phyloP scores from a whole-genome alignment of 306 rosid genomes.

The Oemleria cerasiformis region DNA sequence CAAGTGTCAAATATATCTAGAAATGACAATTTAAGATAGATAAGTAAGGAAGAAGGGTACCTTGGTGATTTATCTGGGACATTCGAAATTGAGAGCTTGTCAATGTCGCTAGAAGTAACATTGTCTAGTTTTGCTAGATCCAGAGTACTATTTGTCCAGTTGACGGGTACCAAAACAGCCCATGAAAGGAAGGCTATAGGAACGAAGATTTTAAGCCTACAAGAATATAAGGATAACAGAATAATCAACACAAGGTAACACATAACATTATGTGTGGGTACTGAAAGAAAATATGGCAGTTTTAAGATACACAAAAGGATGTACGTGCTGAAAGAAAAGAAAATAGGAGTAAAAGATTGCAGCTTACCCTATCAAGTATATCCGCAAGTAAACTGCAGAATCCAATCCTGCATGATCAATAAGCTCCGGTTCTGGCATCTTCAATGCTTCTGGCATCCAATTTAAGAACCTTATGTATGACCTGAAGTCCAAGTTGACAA shows the following conservation, averaged over 20 bases:
- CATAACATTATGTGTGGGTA: neutral
- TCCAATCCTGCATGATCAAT: conserved; percentile 96
- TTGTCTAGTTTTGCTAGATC: conserved; percentile 24
- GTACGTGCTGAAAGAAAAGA: neutral
- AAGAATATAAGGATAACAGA: conserved; percentile 17
- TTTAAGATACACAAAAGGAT: neutral
- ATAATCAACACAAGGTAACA: conserved; percentile 2
- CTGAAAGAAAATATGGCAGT: neutral
- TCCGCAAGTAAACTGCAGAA: conserved; percentile 91
- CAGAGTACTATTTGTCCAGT: conserved; percentile 51
- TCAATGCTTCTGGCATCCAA: conserved; percentile 96
- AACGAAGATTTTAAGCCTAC: conserved; percentile 90
- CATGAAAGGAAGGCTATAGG: conserved; percentile 84
- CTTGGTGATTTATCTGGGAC: conserved; percentile 50
- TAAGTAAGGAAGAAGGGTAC: conserved; percentile 36
- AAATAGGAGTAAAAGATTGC: neutral
- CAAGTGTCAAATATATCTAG: neutral
- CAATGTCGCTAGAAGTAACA: conserved; percentile 81
- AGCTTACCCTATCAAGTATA: conserved; percentile 85
- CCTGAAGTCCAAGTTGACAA: conserved; percentile 85
- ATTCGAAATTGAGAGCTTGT: conserved; percentile 79
- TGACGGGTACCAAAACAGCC: conserved; percentile 83
- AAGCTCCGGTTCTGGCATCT: conserved; percentile 95
- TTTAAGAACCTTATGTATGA: conserved; percentile 66
- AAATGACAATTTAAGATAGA: neutral